phyloP scores from a whole-genome alignment of 805 yeast genomes.

The Metschnikowia similis region DNA sequence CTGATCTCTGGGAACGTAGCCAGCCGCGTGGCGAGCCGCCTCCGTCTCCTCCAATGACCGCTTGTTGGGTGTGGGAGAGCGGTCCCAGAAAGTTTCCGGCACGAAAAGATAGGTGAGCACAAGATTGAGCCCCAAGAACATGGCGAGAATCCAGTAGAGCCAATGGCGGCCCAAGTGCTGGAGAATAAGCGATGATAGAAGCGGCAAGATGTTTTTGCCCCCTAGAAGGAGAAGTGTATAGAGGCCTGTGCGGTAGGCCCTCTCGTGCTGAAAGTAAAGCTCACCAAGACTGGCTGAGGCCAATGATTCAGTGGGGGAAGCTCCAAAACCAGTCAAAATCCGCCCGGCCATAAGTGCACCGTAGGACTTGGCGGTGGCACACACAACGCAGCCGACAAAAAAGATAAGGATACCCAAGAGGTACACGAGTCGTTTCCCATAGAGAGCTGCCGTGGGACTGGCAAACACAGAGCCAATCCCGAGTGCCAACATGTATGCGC shows the following conservation, averaged over 20 bases:
- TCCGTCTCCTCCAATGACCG: slow-evolving; percentile 45
- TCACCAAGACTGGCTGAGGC: slow-evolving; percentile 61
- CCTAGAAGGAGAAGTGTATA: slow-evolving; percentile 57
- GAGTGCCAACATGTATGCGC: slow-evolving; percentile 54
- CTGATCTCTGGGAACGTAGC: slow-evolving; percentile 21
- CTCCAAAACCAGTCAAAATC: slow-evolving; percentile 55
- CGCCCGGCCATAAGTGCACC: slow-evolving; percentile 55
- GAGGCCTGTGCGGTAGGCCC: slow-evolving; percentile 56
- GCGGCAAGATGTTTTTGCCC: slow-evolving; percentile 57
- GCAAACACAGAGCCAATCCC: slow-evolving; percentile 58
- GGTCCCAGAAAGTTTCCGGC: slow-evolving; percentile 63
- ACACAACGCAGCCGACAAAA: slow-evolving; percentile 52
- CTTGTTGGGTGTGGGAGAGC: slow-evolving; percentile 48
- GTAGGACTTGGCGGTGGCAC: slow-evolving; percentile 45
- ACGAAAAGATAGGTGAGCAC: slow-evolving; percentile 48
- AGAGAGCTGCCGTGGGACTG: slow-evolving; percentile 53
- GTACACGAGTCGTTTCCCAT: slow-evolving; percentile 57
- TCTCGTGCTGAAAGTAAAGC: slow-evolving; percentile 55
- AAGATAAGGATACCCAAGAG: slow-evolving; percentile 45
- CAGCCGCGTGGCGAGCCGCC: slow-evolving; percentile 37
- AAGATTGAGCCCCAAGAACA: slow-evolving; percentile 46
- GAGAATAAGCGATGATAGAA: slow-evolving; percentile 52
- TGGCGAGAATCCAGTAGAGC: slow-evolving; percentile 57
- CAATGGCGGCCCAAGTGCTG: slow-evolving; percentile 50
- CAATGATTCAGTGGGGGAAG: slow-evolving; percentile 56